Conservation (phyloP, 2,329 filamentous ascomycete species). For the Fusarium setosum region DNA sequence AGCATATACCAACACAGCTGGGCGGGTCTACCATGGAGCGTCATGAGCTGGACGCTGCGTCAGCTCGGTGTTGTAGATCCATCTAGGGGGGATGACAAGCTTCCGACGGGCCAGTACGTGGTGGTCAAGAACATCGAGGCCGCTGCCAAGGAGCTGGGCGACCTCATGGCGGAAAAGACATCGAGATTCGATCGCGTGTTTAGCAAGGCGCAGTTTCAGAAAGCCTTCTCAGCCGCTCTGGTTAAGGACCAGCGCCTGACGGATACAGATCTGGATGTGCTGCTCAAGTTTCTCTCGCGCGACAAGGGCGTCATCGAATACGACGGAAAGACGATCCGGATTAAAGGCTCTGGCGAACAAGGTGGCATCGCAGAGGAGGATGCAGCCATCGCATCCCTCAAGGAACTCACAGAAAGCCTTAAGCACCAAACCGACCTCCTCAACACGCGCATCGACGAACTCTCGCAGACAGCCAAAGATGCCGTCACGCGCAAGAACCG, state of each 20-base stretch:
- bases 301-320: conserved; percentile 70
- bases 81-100: conserved; percentile 60
- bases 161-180: conserved; percentile 54
- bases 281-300: conserved; percentile 76
- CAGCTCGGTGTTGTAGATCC: conserved; percentile 72
- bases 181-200: conserved; percentile 75
- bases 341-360: conserved; percentile 67
- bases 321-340: conserved; percentile 79
- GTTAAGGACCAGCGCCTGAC: conserved; percentile 64
- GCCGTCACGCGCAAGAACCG: conserved; percentile 80
- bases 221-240: conserved; percentile 65
- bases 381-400: conserved; percentile 83
- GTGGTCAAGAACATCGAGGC: conserved; percentile 72
- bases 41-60: conserved; percentile 80
- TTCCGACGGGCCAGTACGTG: conserved; percentile 73
- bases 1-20: conserved; percentile 80
- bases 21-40: conserved; percentile 75
- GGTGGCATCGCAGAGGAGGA: conserved; percentile 79
- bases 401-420: conserved; percentile 80
- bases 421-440: conserved; percentile 78
- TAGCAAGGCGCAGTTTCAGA: conserved; percentile 72
- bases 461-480: conserved; percentile 73
- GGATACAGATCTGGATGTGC: conserved; percentile 73
- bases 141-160: conserved; percentile 65
- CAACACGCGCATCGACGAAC: conserved; percentile 71